Evolutionary conservation across 768 basidiomycete species (phyloP).

Genomic region (Tricholomella constricta): DNA sequence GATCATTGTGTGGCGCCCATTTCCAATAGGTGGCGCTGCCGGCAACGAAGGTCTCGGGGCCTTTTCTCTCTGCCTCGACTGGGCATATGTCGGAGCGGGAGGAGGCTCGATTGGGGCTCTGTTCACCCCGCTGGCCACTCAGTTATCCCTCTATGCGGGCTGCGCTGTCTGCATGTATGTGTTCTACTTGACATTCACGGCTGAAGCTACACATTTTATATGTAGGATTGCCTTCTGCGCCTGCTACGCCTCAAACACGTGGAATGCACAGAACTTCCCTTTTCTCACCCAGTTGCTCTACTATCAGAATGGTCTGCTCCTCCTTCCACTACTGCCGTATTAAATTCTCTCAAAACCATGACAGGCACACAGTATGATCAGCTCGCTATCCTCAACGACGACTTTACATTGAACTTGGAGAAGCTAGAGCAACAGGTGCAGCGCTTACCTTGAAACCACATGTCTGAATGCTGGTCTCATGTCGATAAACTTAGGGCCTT

Average conservation of each 20-base stretch:
- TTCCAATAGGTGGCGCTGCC: conserved; percentile 39
- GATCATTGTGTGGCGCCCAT: too few species aligned
- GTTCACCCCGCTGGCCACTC: conserved; percentile 49
- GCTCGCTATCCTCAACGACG: conserved; percentile 46
- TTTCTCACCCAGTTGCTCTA: conserved; percentile 15
- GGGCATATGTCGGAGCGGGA: conserved; percentile 46
- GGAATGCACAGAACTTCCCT: conserved; percentile 2
- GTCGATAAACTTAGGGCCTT: conserved; percentile 27
- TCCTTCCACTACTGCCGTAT: neutral
- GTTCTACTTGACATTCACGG: neutral
- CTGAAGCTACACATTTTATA: too few species aligned
- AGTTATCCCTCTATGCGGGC: conserved; percentile 46
- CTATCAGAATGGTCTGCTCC: conserved; percentile 25
- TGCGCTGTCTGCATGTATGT: conserved; percentile 44
- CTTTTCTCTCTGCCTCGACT: conserved; percentile 56
- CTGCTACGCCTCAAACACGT: neutral
- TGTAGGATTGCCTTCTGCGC: neutral
- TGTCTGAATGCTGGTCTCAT: neutral
- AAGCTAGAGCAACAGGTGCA: conserved; percentile 42
- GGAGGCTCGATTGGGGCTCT: conserved; percentile 36
- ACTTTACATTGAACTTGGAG: conserved; percentile 48
- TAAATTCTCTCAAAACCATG: too few species aligned
- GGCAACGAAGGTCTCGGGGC: conserved; percentile 58
- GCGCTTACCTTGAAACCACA: too few species aligned
- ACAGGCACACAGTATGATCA: conserved; percentile 52